These are phyloP conservation scores for Pterocarpus macrocarpus DNA, from an alignment of 306 rosid genomes.

Conservation along the genomic window DNA sequence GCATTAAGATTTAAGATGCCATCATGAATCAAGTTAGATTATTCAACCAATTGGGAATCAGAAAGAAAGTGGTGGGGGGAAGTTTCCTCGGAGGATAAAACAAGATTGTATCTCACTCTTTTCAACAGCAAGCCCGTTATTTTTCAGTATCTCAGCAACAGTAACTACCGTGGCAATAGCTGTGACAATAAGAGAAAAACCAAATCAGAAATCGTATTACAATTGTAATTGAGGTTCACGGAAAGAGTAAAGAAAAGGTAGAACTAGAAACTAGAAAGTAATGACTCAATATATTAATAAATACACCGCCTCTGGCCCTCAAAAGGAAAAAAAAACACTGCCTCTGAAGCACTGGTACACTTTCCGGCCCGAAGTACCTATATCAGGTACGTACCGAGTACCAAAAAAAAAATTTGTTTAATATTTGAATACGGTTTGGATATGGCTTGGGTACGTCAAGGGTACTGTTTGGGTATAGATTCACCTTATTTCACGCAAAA, in stretches of 20 bases:
- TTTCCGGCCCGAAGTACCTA: too few relatives aligned
- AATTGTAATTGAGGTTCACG: neutral
- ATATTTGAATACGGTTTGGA: too few relatives aligned
- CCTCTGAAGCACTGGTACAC: too few relatives aligned
- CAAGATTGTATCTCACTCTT: constrained; percentile 61
- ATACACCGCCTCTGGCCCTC: neutral
- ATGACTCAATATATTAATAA: constrained; percentile 5
- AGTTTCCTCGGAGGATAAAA: neutral
- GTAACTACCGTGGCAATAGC: constrained; percentile 89
- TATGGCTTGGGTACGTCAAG: too few relatives aligned
- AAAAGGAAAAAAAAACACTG: too few relatives aligned
- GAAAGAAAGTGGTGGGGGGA: neutral
- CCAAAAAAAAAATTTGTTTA: too few relatives aligned
- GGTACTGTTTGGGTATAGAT: too few relatives aligned
- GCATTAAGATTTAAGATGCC: constrained; percentile 40
- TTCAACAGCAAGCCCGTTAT: constrained; percentile 78
- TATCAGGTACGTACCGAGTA: too few relatives aligned
- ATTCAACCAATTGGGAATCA: neutral
- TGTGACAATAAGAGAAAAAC: constrained; percentile 44
- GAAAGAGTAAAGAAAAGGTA: neutral
- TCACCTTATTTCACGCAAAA: too few relatives aligned
- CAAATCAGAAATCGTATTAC: neutral
- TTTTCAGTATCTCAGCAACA: constrained; percentile 84
- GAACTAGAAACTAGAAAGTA: constrained; percentile 4
- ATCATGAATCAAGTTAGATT: constrained; percentile 16